A percentile compares a stretch with the other conserved stretches of the same genome.
Conservation (phyloP, 768 basidiomycete genomes). For the Tephrocybe rancida region DNA sequence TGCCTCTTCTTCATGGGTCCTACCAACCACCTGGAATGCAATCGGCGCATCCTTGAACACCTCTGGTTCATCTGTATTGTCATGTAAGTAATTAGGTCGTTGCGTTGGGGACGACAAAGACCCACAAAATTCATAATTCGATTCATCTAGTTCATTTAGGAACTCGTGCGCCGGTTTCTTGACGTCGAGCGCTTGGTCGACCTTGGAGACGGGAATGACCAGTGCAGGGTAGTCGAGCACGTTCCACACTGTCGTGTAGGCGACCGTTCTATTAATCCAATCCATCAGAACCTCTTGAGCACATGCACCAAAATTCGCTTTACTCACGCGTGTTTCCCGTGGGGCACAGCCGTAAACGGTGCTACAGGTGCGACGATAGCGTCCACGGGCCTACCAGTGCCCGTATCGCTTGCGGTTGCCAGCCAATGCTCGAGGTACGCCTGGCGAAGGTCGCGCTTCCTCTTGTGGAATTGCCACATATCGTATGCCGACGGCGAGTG, state of each 20-base stretch:
- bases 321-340: conserved; percentile 57
- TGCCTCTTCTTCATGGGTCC: conserved; percentile 76
- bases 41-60: conserved; percentile 62
- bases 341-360: conserved; percentile 62
- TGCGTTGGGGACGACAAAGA: conserved; percentile 1
- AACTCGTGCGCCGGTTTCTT: conserved; percentile 49
- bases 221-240: conserved; percentile 65
- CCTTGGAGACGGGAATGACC: conserved; percentile 64
- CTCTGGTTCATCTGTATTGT: conserved; percentile 50
- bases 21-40: conserved; percentile 65
- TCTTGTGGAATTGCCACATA: conserved; percentile 69
- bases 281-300: neutral
- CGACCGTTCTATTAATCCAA: conserved; percentile 35
- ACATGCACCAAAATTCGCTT: neutral
- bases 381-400: conserved; percentile 75
- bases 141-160: conserved; percentile 47
- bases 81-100: neutral
- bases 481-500: conserved; percentile 47
- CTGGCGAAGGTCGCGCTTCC: conserved; percentile 49
- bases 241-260: conserved; percentile 71
- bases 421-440: conserved; percentile 69
- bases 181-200: conserved; percentile 56
- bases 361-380: conserved; percentile 71
- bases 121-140: conserved; percentile 57
- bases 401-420: conserved; percentile 48